phyloP scores from a whole-genome alignment of 2,329 filamentous ascomycete species.

The Ascochyta viciae-villosae region DNA sequence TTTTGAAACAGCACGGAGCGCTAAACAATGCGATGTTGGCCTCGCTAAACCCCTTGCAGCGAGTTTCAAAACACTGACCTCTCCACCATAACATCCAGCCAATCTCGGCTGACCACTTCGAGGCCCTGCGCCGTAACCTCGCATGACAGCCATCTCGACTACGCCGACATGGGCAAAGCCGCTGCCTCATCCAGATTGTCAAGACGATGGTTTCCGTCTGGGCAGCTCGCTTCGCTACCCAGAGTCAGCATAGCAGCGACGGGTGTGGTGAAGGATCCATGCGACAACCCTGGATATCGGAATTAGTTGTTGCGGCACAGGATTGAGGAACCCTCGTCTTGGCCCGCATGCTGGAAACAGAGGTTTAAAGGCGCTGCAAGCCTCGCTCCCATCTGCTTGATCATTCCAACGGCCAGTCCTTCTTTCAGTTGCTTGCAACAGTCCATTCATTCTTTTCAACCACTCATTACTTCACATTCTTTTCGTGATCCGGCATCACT shows the following conservation, averaged over 20 bases:
- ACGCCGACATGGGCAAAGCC: conserved; percentile 15
- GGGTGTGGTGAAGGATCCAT: conserved; percentile 27
- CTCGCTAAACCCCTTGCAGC: conserved; percentile 25
- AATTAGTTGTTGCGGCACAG: conserved; percentile 21
- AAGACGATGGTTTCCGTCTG: conserved; percentile 18
- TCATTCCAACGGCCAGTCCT: conserved; percentile 35
- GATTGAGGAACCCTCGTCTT: conserved; percentile 10
- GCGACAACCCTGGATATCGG: conserved; percentile 26
- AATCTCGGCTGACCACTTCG: conserved; percentile 29
- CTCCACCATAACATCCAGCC: conserved; percentile 25
- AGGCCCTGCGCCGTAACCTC: conserved; percentile 13
- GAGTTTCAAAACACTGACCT: conserved; percentile 32
- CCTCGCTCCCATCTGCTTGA: conserved; percentile 8
- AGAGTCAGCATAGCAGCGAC: conserved; percentile 19
- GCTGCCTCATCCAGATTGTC: conserved; percentile 26
- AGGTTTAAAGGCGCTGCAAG: conserved; percentile 20
- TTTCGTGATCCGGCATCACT: conserved; percentile 37
- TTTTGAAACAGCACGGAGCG: conserved; percentile 35
- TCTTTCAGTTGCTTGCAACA: conserved; percentile 26
- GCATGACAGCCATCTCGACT: conserved; percentile 22
- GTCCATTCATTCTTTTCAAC: conserved; percentile 28
- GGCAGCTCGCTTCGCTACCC: conserved; percentile 17
- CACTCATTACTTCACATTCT: conserved; percentile 27
- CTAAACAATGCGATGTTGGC: conserved; percentile 19
- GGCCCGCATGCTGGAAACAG: background rate